Conservation (phyloP, 106 monocot species). For the Allium cepa region DNA sequence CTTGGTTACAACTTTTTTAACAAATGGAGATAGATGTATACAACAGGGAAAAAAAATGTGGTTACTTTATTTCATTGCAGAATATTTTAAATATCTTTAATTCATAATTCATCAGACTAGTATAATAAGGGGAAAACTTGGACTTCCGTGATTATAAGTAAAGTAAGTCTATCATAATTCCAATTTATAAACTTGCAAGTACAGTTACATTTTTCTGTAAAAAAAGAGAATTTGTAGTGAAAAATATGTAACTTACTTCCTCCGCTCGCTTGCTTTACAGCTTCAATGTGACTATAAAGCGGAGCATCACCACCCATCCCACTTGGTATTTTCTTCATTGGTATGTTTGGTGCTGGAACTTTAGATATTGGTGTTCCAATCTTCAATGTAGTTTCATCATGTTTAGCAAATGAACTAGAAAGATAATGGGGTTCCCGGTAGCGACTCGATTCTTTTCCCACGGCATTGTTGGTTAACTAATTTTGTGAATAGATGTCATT, state of each 20-base stretch:
- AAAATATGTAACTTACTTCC: background rate
- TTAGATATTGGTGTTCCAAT: conserved; percentile 30
- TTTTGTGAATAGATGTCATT: too few species aligned
- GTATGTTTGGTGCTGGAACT: conserved; percentile 19
- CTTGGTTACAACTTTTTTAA: too few species aligned
- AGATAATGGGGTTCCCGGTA: conserved; percentile 52
- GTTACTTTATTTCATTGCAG: too few species aligned
- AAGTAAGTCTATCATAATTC: background rate
- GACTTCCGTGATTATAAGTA: background rate
- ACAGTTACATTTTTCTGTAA: too few species aligned
- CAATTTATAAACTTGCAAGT: too few species aligned
- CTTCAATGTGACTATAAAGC: background rate
- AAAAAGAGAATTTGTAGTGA: too few species aligned
- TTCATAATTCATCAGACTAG: background rate
- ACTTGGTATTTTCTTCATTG: conserved; percentile 11
- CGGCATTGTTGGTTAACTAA: conserved; percentile 51
- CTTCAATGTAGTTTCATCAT: conserved; percentile 13
- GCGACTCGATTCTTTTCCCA: conserved; percentile 30
- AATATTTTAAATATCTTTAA: too few species aligned
- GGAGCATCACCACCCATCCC: background rate
- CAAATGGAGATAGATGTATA: too few species aligned
- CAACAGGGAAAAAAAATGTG: too few species aligned
- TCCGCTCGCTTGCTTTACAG: conserved; percentile 5
- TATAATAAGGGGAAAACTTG: background rate
- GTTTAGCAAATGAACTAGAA: conserved; percentile 42